A percentile compares a stretch with the other conserved stretches of the same genome.
Evolutionary conservation across 2,329 filamentous ascomycete species (phyloP).

Genomic region (Venturia asperata): DNA sequence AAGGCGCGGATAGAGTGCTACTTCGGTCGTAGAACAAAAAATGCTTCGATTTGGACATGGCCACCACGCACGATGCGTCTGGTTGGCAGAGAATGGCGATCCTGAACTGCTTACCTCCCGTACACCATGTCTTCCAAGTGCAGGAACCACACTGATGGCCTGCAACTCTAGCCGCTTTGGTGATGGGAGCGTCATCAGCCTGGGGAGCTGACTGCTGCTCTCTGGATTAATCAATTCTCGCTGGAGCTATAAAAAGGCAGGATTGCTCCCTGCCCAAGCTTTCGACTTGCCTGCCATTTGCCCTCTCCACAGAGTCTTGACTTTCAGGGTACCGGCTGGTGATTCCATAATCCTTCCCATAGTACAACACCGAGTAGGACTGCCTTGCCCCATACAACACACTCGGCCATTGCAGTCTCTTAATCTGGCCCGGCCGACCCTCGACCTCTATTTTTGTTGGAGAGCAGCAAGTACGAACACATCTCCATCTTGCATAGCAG

Average conservation of each 20-base stretch:
- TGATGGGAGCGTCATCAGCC: neutral
- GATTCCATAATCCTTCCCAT: neutral
- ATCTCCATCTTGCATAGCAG: neutral
- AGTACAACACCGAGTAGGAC: neutral
- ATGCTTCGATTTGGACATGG: neutral
- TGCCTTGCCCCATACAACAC: neutral
- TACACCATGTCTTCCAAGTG: neutral
- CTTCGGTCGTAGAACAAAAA: neutral
- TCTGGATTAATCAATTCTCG: neutral
- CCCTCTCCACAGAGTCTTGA: neutral
- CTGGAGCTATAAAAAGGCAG: conserved; percentile 8
- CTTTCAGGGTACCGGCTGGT: neutral
- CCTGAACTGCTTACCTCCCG: neutral
- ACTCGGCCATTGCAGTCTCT: neutral
- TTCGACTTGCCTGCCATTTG: neutral
- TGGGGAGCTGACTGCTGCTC: neutral
- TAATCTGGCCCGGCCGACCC: neutral
- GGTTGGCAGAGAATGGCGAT: neutral
- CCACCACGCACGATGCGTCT: neutral
- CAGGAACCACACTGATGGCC: neutral
- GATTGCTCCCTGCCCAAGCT: conserved; percentile 10
- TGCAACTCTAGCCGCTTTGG: conserved; percentile 4
- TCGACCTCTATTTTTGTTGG: neutral
- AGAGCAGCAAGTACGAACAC: neutral
- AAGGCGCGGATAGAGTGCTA: neutral